Evolutionary conservation across 805 yeast genomes (phyloP), one percentile per base, ranked within the genome.

Genomic region (Saturnispora sanitii): DNA sequence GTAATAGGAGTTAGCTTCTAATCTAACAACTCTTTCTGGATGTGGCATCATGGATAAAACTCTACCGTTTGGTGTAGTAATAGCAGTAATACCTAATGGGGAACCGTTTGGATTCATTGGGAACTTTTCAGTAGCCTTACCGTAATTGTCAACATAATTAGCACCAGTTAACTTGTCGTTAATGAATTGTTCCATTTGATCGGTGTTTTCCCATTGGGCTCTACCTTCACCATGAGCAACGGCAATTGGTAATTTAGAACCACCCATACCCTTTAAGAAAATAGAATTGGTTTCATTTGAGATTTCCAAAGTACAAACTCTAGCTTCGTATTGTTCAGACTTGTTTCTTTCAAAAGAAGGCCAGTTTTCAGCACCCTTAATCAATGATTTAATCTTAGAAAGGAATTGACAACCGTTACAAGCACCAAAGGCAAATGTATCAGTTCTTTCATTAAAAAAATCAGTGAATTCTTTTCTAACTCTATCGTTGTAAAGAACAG

Each of bases 191-290:
- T 65, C 62, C 46, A 73, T 60, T 44, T 20, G 62, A 67, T 8
- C 62, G 67, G 23, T 61, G n/a, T 12, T 46, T 33, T 65, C 54
- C 60, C 90, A 92, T 33, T 70, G 63, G 12, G 96, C 97, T 53
- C 85, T 75, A 54, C 98, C 98, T 67, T 92, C 98, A 52, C 98
- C 98, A 58, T 92, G 98, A 4, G 98, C 98, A 50, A 92, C 97
- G 17, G 94, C 96, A 64, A 92, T 86, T 40, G 98, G 98, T 54
- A 92, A 64, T 54, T 78, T 77, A 6, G 96, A 85, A n/a, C 96
- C 95, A 54, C 77, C 73, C 97, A 92, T 87, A 40, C 82, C 85
- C 43, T 81, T 73, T 52, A 88, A 75, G 72, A 92, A 90, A 41
- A 92, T 77, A 42, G 73, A 66, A 19, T 63, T 64, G 21, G 67